A percentile compares a stretch with the other conserved stretches of the same genome.
phyloP scores from a whole-genome alignment of 768 basidiomycete species.

The Amanita phalloides region DNA sequence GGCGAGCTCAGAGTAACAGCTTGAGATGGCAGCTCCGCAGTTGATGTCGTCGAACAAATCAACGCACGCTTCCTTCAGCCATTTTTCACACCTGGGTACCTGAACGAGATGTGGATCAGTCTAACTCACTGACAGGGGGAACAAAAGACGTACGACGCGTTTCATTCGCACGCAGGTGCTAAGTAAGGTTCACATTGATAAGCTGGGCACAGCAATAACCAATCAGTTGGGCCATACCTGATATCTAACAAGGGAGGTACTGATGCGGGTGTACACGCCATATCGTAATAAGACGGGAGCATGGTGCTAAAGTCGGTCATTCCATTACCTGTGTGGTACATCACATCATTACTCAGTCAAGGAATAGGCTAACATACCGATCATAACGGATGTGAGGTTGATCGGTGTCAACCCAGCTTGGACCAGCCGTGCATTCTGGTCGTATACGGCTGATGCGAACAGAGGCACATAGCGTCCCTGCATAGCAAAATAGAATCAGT shows the following conservation, averaged over 20 bases:
- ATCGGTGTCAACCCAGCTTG: constrained; percentile 44
- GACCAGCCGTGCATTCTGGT: constrained; percentile 50
- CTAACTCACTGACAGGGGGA: background rate
- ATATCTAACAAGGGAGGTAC: constrained; percentile 34
- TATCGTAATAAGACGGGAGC: constrained; percentile 29
- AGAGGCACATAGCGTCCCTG: constrained; percentile 64
- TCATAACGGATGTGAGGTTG: constrained; percentile 64
- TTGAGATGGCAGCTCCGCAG: constrained; percentile 50
- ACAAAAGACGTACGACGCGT: constrained; percentile 30
- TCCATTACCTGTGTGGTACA: constrained; percentile 40
- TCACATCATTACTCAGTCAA: background rate
- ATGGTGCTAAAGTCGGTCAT: constrained; percentile 45
- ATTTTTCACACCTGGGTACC: constrained; percentile 56
- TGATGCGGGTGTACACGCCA: constrained; percentile 44
- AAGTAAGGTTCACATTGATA: constrained; percentile 20
- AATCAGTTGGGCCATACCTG: constrained; percentile 30
- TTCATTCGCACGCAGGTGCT: constrained; percentile 50
- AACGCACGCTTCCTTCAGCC: constrained; percentile 44
- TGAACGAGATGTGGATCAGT: constrained; percentile 12
- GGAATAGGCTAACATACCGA: constrained; percentile 30
- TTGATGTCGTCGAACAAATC: constrained; percentile 53
- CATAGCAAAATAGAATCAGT: background rate
- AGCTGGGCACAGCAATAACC: constrained; percentile 18
- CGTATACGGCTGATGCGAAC: constrained; percentile 69
- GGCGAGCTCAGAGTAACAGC: constrained; percentile 48